A percentile compares a stretch with the other conserved stretches of the same genome.
Conservation (phyloP, 768 basidiomycete species). For the Suillus occidentalis region DNA sequence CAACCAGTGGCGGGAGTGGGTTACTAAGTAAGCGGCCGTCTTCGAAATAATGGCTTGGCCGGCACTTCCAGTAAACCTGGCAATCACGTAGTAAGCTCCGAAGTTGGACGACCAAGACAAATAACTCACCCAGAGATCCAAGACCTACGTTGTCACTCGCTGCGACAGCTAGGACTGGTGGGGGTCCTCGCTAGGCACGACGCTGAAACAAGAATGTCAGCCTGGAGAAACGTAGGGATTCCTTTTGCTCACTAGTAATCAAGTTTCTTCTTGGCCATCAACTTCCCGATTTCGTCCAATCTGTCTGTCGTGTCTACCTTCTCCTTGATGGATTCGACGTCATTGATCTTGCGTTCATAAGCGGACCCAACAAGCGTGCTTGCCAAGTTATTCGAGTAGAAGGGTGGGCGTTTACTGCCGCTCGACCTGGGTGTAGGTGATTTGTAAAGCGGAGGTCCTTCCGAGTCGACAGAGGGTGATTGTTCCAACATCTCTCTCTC, state of each 20-base stretch:
- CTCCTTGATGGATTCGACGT: constrained; percentile 53
- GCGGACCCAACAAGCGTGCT: constrained; percentile 78
- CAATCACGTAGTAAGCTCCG: constrained; percentile 17
- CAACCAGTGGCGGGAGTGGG: constrained; percentile 82
- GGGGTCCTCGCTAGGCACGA: constrained; percentile 79
- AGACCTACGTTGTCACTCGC: constrained; percentile 70
- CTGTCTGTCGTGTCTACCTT: constrained; percentile 58
- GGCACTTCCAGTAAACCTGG: constrained; percentile 62
- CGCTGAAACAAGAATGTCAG: constrained; percentile 38
- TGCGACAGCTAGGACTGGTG: constrained; percentile 81
- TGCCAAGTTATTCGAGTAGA: constrained; percentile 60
- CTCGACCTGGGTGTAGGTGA: constrained; percentile 39
- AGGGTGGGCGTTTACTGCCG: constrained; percentile 40
- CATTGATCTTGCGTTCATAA: constrained; percentile 66
- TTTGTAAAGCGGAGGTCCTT: constrained; percentile 32
- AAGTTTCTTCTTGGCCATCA: constrained; percentile 66
- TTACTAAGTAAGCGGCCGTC: constrained; percentile 68
- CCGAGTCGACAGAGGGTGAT: constrained; percentile 37
- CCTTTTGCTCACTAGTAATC: constrained; percentile 69
- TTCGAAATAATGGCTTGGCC: constrained; percentile 72
- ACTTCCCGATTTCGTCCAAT: constrained; percentile 58
- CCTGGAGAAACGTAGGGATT: constrained; percentile 5
- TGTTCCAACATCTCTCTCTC: constrained; percentile 38
- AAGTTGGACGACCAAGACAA: constrained; percentile 27
- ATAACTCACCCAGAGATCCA: constrained; percentile 72